These are phyloP conservation scores for Populus trichocarpa DNA, from an alignment of 441 rosid species.

Conservation along the genomic window DNA sequence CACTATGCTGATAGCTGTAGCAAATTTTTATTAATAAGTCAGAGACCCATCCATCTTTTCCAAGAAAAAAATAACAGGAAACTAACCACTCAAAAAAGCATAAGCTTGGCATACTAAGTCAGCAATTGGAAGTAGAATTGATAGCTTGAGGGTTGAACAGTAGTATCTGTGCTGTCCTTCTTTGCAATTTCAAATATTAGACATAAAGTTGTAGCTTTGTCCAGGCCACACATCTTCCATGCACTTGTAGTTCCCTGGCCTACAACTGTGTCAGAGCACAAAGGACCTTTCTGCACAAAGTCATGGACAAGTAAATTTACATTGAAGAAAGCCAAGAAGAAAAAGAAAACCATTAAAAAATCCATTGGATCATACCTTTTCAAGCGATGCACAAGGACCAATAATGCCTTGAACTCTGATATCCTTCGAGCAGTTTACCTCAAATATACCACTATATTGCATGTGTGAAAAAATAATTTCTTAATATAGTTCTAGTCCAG, in stretches of 20 bases:
- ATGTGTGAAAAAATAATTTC: background rate
- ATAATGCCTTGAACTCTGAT: constrained; percentile 83
- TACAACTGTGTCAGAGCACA: constrained; percentile 67
- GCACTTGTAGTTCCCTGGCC: constrained; percentile 93
- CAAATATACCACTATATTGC: constrained; percentile 78
- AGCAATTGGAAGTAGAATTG: constrained; percentile 91
- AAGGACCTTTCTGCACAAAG: constrained; percentile 80
- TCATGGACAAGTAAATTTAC: constrained; percentile 15
- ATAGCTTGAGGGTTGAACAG: constrained; percentile 53
- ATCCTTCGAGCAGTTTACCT: constrained; percentile 89
- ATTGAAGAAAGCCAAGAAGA: constrained; percentile 8
- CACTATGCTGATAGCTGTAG: constrained; percentile 77
- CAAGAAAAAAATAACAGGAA: constrained; percentile 16
- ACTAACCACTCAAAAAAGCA: constrained; percentile 15
- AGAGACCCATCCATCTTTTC: constrained; percentile 18
- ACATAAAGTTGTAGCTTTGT: constrained; percentile 80
- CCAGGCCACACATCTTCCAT: constrained; percentile 97
- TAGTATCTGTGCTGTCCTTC: constrained; percentile 64
- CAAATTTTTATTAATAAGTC: constrained; percentile 27
- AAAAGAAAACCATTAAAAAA: background rate
- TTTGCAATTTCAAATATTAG: constrained; percentile 73
- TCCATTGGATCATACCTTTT: constrained; percentile 48
- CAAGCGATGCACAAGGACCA: constrained; percentile 95
- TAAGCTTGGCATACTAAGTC: constrained; percentile 60
- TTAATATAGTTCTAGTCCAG: too few species aligned